Base-by-base conservation (phyloP, 441 rosid genomes). In the Euphorbia schlechtendalii region DNA sequence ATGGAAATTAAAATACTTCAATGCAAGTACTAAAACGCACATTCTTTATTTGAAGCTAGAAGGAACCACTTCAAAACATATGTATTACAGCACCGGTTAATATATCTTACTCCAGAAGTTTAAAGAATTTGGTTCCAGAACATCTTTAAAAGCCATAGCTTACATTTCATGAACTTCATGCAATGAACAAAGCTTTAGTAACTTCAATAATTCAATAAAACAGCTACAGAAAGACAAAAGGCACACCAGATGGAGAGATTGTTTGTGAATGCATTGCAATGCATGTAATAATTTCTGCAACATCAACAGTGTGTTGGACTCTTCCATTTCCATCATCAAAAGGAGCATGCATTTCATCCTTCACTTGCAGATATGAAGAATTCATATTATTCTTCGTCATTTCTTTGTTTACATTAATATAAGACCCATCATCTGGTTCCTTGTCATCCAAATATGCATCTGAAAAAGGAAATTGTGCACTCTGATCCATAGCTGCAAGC, bases 401-500 rank as follows among this genome's bases (percentile, higher is more conserved):
- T 72, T 79, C 83, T 64, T 74, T 76, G 63, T 77, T 74, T 71
- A 63, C 71, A 69, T 74, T 74, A 28, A 55, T 56, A 59, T 72
- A 64, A 6, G 75, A 80, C 57, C 81, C 91, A 76, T 85, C 91
- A 81, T 72, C 80, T 52, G 76, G 83, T 75, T 85, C 98, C 66
- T 82, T 86, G 52, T 77, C 94, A 78, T 87, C 93, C 55, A 77
- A 71, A 79, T 73, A 76, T 53, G 78, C 60, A 73, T 94, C 90
- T 28, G 91, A 64, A 67, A 70, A 71, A 71, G 98, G 86, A 81
- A 80, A 86, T 79, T 90, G 95, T 70, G 97, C 84, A 78, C 97
- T 95, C 83, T 84, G 95, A 82, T 92, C 99, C 97, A 95, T 95
- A 52, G 98, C 97, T 9, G 97, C 87, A 57, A 89, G 97, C 74